Conservation (phyloP, 106 monocot genomes). For the Hemerocallis citrina region DNA sequence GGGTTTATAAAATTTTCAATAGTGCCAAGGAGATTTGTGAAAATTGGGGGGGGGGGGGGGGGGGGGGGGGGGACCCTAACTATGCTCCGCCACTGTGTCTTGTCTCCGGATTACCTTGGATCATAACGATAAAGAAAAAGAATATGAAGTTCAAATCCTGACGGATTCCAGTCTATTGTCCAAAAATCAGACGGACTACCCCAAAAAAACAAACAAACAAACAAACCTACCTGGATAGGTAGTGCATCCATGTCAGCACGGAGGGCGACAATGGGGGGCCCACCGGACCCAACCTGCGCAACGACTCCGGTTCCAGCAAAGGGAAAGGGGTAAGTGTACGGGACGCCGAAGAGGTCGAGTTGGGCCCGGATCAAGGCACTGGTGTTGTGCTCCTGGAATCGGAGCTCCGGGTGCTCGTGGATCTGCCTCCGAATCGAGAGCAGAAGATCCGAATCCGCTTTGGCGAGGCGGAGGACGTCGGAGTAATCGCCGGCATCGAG, state of each 20-base stretch:
- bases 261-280: conserved; percentile 59
- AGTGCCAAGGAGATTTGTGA: no score
- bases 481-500: conserved; percentile 2
- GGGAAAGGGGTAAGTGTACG: conserved; percentile 41
- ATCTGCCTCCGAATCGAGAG: conserved; percentile 44
- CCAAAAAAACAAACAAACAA: conserved; percentile 1
- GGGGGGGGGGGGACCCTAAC: no score
- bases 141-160: no score
- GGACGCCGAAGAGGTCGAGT: conserved; percentile 48
- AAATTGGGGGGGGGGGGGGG: no score
- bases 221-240: conserved; percentile 75
- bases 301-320: conserved; percentile 68
- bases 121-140: no score
- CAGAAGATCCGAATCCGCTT: conserved; percentile 31
- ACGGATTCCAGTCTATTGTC: no score
- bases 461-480: conserved; percentile 44
- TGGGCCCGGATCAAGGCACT: conserved; percentile 59
- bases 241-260: conserved; percentile 96
- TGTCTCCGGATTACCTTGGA: no score
- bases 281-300: conserved; percentile 55
- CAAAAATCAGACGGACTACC: no score
- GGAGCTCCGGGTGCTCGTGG: conserved; percentile 76
- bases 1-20: no score
- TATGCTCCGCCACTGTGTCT: no score
- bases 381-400: conserved; percentile 72